Evolutionary conservation across 2,329 filamentous ascomycete species (phyloP).

Genomic region (Dactylellina parvicollis): DNA sequence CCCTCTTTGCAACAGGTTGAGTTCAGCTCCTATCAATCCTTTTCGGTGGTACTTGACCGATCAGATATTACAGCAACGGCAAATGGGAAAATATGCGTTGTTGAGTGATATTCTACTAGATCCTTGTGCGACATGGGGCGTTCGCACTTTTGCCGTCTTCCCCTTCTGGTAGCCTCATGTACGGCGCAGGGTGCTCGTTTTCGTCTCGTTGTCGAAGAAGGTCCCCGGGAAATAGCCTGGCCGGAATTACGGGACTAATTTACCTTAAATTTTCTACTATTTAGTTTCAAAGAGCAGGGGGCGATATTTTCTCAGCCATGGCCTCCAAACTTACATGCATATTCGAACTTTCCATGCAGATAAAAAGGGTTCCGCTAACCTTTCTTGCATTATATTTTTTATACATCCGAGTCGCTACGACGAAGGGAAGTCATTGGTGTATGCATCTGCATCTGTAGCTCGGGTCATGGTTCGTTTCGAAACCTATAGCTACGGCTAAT

Average conservation of each 20-base stretch:
- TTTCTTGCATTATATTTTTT: too few relatives aligned
- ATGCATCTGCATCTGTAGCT: slow-evolving; percentile 9
- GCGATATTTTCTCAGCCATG: too few relatives aligned
- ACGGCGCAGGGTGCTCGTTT: slow-evolving; percentile 25
- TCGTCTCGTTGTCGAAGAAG: slow-evolving; percentile 16
- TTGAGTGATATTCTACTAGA: slow-evolving; percentile 51
- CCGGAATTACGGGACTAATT: slow-evolving; percentile 46
- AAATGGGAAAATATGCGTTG: slow-evolving; percentile 28
- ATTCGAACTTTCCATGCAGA: slow-evolving; percentile 12
- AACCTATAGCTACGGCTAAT: slow-evolving; percentile 20
- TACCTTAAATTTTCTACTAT: slow-evolving; percentile 21
- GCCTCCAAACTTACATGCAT: slow-evolving; percentile 25
- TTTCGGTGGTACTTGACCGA: slow-evolving; percentile 2
- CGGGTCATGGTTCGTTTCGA: not conserved
- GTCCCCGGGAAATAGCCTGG: slow-evolving; percentile 44
- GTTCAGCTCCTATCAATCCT: not conserved
- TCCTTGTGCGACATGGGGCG: slow-evolving; percentile 39
- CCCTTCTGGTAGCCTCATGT: slow-evolving; percentile 42
- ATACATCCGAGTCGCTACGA: slow-evolving; percentile 31
- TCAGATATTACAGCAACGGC: slow-evolving; percentile 18
- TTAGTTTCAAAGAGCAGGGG: slow-evolving; percentile 30
- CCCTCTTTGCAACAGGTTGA: not conserved
- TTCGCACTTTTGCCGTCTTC: slow-evolving; percentile 32
- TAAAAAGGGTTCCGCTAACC: not conserved
- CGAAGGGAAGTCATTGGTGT: slow-evolving; percentile 6